Conservation (phyloP, 805 yeast genomes). For the Phaffomyces thermotolerans region DNA sequence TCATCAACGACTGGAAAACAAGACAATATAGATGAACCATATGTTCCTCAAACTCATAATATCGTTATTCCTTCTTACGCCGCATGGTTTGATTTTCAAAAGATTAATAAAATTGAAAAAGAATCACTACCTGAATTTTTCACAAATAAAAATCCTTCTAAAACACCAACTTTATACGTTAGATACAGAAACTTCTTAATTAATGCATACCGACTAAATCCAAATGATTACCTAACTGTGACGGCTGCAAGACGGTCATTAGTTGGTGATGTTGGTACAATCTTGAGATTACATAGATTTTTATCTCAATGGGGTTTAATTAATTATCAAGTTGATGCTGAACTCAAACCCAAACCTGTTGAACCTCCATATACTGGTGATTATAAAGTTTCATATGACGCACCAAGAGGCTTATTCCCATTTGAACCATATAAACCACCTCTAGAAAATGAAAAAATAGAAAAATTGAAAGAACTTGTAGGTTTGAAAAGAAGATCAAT, state of each 20-base stretch:
- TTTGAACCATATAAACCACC: conserved; percentile 73
- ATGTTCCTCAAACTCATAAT: conserved; percentile 63
- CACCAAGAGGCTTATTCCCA: conserved; percentile 89
- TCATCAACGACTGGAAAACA: not conserved
- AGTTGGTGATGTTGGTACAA: conserved; percentile 86
- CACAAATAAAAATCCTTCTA: conserved; percentile 59
- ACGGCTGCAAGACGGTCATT: conserved; percentile 88
- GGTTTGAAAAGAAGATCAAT: conserved; percentile 12
- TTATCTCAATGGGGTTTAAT: conserved; percentile 89
- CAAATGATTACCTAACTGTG: conserved; percentile 80
- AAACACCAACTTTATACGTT: conserved; percentile 74
- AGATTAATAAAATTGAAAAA: conserved; percentile 69
- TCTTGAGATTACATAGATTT: conserved; percentile 78
- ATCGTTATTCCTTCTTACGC: conserved; percentile 84
- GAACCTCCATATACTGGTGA: conserved; percentile 74
- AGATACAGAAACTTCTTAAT: conserved; percentile 85
- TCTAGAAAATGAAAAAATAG: conserved; percentile 37
- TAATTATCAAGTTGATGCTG: conserved; percentile 86
- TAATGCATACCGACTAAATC: conserved; percentile 80
- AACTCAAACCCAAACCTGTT: conserved; percentile 56
- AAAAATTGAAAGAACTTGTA: conserved; percentile 32
- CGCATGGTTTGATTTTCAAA: conserved; percentile 73
- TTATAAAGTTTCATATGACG: conserved; percentile 71
- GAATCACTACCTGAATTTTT: conserved; percentile 87
- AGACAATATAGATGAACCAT: conserved; percentile 16